These are phyloP conservation scores for Linnemannia hyalina DNA, from an alignment of 192 early-diverging fungal genomes.

Conservation along the genomic window DNA sequence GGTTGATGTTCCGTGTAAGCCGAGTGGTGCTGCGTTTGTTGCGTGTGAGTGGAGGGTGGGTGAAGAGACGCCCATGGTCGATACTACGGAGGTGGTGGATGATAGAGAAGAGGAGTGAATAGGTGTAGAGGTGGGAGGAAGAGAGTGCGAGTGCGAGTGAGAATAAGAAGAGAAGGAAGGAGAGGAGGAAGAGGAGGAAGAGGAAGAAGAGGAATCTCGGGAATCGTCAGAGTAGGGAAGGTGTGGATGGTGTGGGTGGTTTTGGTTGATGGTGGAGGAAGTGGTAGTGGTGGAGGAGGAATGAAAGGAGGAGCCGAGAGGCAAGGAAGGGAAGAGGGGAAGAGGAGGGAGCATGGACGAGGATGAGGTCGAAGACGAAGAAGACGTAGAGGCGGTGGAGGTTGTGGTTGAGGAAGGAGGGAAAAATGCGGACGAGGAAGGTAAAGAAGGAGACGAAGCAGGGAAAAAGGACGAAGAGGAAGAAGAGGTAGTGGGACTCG, in stretches of 20 bases:
- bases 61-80: neutral
- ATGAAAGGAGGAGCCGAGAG: slow-evolving; percentile 6
- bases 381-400: neutral
- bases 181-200: neutral
- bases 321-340: slow-evolving; percentile 2
- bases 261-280: neutral
- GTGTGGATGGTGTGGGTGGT: slow-evolving; percentile 5
- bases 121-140: neutral
- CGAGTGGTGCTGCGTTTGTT: neutral
- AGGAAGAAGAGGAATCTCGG: too few species aligned
- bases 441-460: neutral
- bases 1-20: neutral
- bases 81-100: neutral
- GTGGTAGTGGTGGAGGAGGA: neutral
- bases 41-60: neutral
- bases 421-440: neutral
- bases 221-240: neutral
- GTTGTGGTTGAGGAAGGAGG: neutral
- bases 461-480: neutral
- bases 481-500: neutral
- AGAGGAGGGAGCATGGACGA: slow-evolving; percentile 10
- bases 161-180: neutral
- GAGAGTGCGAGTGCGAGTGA: neutral
- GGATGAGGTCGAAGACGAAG: neutral
- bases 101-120: neutral